Percentiles rank a stretch among this genome's conserved stretches.
Conservation (phyloP, 1,284 basidiomycete species). For the Heterobasidion occidentale region DNA sequence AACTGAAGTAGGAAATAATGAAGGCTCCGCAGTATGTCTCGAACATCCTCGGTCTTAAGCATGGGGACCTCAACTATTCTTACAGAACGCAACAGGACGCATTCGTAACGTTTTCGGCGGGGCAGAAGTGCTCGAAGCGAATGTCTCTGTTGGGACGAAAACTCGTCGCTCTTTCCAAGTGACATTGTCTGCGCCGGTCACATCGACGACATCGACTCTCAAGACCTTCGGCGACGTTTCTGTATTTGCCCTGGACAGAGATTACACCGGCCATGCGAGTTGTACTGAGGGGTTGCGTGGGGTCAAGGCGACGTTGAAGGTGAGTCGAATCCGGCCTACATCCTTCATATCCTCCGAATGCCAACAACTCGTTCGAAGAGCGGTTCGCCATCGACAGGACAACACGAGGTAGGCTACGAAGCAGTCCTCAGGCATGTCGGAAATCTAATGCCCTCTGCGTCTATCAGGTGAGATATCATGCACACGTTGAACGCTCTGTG, state of each 20-base stretch:
- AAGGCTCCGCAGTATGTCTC: constrained; percentile 76
- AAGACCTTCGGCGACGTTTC: constrained; percentile 54
- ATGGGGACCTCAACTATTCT: background rate
- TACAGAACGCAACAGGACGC: constrained; percentile 69
- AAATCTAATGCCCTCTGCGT: constrained; percentile 66
- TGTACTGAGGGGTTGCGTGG: constrained; percentile 64
- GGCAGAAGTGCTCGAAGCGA: constrained; percentile 84
- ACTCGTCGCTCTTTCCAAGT: constrained; percentile 81
- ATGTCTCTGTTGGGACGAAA: constrained; percentile 80
- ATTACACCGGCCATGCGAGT: constrained; percentile 66
- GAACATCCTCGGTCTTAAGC: background rate
- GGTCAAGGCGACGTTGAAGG: constrained; percentile 57
- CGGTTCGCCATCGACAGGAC: constrained; percentile 36
- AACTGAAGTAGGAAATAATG: constrained; percentile 92
- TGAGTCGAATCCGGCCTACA: constrained; percentile 28
- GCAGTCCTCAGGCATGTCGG: constrained; percentile 70
- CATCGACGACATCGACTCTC: constrained; percentile 45
- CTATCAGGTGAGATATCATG: constrained; percentile 50
- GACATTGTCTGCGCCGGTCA: constrained; percentile 50
- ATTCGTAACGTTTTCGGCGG: constrained; percentile 89
- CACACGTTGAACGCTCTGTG: background rate
- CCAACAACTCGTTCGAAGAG: constrained; percentile 22
- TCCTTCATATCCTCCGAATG: background rate
- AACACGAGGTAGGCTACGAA: constrained; percentile 80
- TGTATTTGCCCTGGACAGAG: constrained; percentile 57